Conservation (phyloP, 2,329 filamentous ascomycete genomes). For the Orbilia ellipsospora region DNA sequence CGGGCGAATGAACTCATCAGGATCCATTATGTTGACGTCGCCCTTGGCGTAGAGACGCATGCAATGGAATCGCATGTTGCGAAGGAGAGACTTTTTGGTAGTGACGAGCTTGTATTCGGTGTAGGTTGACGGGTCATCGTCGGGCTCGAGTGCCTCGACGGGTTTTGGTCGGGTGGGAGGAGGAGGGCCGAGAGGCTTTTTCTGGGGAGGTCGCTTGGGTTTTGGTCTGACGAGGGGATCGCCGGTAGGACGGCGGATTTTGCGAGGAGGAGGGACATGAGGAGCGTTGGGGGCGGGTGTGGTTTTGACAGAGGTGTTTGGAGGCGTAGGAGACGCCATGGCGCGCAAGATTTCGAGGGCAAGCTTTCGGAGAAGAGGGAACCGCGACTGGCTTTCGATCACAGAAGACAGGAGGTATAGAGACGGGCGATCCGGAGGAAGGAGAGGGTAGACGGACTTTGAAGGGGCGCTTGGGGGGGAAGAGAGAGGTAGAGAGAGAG, state of each 20-base stretch:
- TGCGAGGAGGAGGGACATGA: slow-evolving; percentile 21
- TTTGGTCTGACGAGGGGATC: slow-evolving; percentile 53
- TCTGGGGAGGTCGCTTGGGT: slow-evolving; percentile 36
- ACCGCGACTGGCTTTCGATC: not conserved
- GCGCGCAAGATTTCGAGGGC: slow-evolving; percentile 16
- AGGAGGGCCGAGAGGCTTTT: slow-evolving; percentile 38
- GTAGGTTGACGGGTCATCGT: slow-evolving; percentile 50
- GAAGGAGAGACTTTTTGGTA: slow-evolving; percentile 81
- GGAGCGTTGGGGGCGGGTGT: slow-evolving; percentile 18
- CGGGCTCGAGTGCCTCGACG: slow-evolving; percentile 35
- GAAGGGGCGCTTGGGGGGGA: too few species aligned
- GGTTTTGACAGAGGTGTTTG: slow-evolving; percentile 37
- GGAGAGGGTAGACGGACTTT: not conserved
- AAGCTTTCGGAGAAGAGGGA: not conserved
- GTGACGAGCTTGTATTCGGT: slow-evolving; percentile 78
- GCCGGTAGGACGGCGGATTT: slow-evolving; percentile 42
- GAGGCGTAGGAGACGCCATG: slow-evolving; percentile 47
- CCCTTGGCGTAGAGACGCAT: slow-evolving; percentile 79
- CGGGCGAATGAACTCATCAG: slow-evolving; percentile 85
- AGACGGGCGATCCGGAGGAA: not conserved
- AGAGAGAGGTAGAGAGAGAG: not conserved
- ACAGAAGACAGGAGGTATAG: not conserved
- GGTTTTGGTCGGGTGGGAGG: slow-evolving; percentile 8
- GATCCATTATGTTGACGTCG: slow-evolving; percentile 75
- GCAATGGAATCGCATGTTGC: slow-evolving; percentile 85